Percentiles rank a stretch among this genome's conserved stretches.
phyloP scores from a whole-genome alignment of 2,329 filamentous ascomycete species.

The Didymella sp. region DNA sequence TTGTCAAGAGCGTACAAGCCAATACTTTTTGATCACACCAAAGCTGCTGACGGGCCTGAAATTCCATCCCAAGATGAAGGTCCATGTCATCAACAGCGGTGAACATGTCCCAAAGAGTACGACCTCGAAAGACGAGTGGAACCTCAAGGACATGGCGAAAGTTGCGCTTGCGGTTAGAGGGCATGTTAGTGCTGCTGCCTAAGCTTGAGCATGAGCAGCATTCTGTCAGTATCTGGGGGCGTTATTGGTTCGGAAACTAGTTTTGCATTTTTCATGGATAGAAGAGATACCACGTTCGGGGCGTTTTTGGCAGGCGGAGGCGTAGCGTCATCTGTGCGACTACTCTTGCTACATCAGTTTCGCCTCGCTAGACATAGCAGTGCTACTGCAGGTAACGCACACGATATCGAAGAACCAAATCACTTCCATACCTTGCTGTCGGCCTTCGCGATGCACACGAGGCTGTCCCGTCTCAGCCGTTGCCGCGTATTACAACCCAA shows the following conservation, averaged over 20 bases:
- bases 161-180: constrained; percentile 43
- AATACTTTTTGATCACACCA: constrained; percentile 97
- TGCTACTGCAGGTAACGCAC: constrained; percentile 12
- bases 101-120: constrained; percentile 62
- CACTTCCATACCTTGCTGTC: background rate
- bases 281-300: constrained; percentile 14
- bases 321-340: constrained; percentile 8
- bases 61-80: constrained; percentile 90
- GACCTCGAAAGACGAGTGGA: constrained; percentile 48
- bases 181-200: constrained; percentile 26
- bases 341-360: constrained; percentile 3
- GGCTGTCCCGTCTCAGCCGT: constrained; percentile 1
- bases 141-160: constrained; percentile 52
- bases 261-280: constrained; percentile 3
- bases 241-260: constrained; percentile 3
- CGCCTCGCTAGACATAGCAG: constrained; percentile 4
- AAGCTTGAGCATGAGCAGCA: background rate
- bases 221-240: background rate
- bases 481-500: background rate
- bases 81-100: constrained; percentile 92
- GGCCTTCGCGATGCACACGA: background rate
- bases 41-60: constrained; percentile 86
- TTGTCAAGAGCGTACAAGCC: constrained; percentile 74
- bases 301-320: background rate
- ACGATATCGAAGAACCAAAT: background rate